phyloP scores from a whole-genome alignment of 345 rosid genomes.

The Leavenworthia alabamica region DNA sequence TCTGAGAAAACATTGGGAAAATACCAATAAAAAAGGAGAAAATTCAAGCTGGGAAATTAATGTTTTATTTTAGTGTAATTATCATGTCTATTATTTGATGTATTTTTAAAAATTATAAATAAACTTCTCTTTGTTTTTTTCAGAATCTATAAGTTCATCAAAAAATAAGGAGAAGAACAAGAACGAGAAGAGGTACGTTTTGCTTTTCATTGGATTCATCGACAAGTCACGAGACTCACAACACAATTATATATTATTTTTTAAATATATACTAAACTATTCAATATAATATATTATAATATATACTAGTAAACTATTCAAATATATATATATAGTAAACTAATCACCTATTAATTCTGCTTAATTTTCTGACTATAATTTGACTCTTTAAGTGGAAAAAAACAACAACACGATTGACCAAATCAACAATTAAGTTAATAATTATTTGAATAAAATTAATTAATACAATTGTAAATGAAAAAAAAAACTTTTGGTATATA shows the following conservation, averaged over 20 bases:
- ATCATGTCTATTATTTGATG: constrained; percentile 9
- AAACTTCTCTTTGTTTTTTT: neutral
- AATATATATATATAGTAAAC: neutral
- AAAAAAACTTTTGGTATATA: neutral
- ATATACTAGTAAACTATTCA: too few species aligned
- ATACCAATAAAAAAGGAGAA: neutral
- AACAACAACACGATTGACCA: neutral
- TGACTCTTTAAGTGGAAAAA: neutral
- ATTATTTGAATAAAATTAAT: neutral
- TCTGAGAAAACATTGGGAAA: neutral
- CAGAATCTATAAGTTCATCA: neutral
- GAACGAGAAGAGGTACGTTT: neutral
- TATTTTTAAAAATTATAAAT: too few species aligned
- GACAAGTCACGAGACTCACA: neutral
- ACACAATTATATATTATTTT: neutral
- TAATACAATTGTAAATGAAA: neutral
- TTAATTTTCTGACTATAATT: neutral
- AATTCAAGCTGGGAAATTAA: neutral
- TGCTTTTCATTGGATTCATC: too few species aligned
- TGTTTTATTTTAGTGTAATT: neutral
- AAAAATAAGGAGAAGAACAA: neutral
- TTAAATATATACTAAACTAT: neutral
- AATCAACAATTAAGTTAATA: neutral
- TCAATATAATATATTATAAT: too few species aligned
- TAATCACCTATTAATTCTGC: neutral